phyloP scores from a whole-genome alignment of 2,329 filamentous ascomycete genomes.

The Trichoderma sp. region DNA sequence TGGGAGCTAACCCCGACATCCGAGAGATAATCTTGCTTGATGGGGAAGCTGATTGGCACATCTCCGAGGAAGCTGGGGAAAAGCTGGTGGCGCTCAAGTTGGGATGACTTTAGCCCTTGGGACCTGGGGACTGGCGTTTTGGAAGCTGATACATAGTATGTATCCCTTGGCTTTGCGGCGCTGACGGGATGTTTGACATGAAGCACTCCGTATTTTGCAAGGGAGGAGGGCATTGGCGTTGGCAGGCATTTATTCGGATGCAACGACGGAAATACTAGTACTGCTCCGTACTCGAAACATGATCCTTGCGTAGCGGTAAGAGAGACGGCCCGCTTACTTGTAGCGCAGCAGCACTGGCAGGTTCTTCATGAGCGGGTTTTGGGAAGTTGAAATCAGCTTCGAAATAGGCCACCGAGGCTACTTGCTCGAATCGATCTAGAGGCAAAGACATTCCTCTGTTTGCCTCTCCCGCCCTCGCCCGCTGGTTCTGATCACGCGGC shows the following conservation, averaged over 20 bases:
- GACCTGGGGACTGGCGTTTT: neutral
- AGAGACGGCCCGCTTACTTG: neutral
- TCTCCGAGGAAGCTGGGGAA: slow-evolving; percentile 14
- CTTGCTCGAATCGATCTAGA: neutral
- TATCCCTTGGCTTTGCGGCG: neutral
- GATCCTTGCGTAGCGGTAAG: neutral
- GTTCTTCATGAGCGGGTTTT: neutral
- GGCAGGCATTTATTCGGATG: neutral
- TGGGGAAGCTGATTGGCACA: slow-evolving; percentile 6
- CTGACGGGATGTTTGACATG: slow-evolving; percentile 2
- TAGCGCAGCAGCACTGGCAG: neutral
- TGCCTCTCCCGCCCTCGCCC: neutral
- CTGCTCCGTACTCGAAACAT: neutral
- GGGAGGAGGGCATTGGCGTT: neutral
- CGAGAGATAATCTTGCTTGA: neutral
- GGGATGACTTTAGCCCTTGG: neutral
- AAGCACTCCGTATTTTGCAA: neutral
- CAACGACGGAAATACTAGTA: neutral
- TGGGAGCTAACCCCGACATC: neutral
- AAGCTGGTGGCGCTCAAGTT: slow-evolving; percentile 3
- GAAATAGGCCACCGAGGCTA: neutral
- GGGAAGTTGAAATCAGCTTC: neutral
- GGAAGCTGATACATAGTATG: neutral
- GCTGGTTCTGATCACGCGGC: slow-evolving; percentile 13
- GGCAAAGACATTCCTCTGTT: neutral